Evolutionary conservation across 208 protist species (phyloP).

Genomic region (Trypanosoma melophagium): DNA sequence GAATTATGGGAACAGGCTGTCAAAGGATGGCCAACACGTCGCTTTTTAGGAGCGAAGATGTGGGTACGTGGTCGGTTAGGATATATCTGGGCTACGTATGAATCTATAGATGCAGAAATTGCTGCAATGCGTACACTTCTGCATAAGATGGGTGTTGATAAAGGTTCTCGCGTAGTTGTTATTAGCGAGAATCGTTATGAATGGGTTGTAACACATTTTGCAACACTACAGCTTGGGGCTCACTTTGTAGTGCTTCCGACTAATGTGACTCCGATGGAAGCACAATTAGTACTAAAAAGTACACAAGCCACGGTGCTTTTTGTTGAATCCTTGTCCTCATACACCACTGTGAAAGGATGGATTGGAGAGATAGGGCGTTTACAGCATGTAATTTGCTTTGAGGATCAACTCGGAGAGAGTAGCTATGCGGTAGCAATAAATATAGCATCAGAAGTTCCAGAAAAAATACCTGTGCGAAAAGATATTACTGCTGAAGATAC

Average conservation of each 20-base stretch:
- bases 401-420: constrained; percentile 78
- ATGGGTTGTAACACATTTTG: constrained; percentile 90
- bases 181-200: constrained; percentile 92
- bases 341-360: constrained; percentile 76
- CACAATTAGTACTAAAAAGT: constrained; percentile 79
- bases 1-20: constrained; percentile 88
- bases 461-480: constrained; percentile 59
- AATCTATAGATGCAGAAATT: constrained; percentile 77
- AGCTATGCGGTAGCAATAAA: constrained; percentile 88
- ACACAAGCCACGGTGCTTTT: constrained; percentile 86
- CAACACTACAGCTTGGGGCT: constrained; percentile 83
- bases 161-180: constrained; percentile 81
- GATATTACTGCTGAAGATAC: constrained; percentile 83
- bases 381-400: constrained; percentile 87
- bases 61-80: constrained; percentile 85
- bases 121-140: constrained; percentile 81
- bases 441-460: constrained; percentile 72
- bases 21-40: constrained; percentile 72
- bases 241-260: constrained; percentile 90
- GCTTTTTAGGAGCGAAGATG: constrained; percentile 89
- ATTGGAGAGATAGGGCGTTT: constrained; percentile 76
- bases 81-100: constrained; percentile 91
- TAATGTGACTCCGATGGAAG: constrained; percentile 86
- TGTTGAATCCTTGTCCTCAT: constrained; percentile 82
- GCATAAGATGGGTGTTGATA: constrained; percentile 78